These are phyloP conservation scores for Clitoria ternatea DNA, from an alignment of 306 rosid genomes.

Conservation along the genomic window DNA sequence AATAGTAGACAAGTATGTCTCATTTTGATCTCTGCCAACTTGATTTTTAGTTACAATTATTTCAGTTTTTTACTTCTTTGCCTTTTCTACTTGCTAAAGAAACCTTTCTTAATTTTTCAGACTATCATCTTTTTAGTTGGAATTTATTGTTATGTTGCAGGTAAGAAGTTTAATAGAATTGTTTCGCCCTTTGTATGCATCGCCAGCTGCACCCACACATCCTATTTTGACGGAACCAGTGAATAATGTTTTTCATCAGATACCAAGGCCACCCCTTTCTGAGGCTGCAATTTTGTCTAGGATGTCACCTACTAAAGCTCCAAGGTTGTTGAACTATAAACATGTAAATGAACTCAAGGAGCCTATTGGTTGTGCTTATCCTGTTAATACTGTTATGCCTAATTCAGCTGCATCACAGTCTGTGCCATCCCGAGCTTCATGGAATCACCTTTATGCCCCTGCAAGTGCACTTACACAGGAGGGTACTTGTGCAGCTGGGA, in stretches of 20 bases:
- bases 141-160: constrained; percentile 29
- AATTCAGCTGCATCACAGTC: constrained; percentile 12
- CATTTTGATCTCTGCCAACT: neutral
- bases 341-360: constrained; percentile 5
- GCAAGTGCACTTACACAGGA: constrained; percentile 1
- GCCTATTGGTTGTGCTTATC: constrained; percentile 9
- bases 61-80: neutral
- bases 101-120: too few species aligned
- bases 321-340: constrained; percentile 15
- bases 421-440: constrained; percentile 23
- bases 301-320: constrained; percentile 18
- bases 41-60: neutral
- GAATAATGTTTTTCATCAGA: constrained; percentile 14
- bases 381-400: neutral
- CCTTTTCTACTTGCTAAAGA: neutral
- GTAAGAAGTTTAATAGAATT: constrained; percentile 35
- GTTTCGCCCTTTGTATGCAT: constrained; percentile 30
- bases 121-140: neutral
- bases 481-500: constrained; percentile 17
- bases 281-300: constrained; percentile 6
- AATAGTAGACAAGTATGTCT: constrained; percentile 34
- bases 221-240: constrained; percentile 7
- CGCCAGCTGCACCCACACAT: constrained; percentile 15
- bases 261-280: neutral
- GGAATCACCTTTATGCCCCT: constrained; percentile 20